phyloP scores from a whole-genome alignment of 1,284 basidiomycete genomes.

The Ustilago esculenta region DNA sequence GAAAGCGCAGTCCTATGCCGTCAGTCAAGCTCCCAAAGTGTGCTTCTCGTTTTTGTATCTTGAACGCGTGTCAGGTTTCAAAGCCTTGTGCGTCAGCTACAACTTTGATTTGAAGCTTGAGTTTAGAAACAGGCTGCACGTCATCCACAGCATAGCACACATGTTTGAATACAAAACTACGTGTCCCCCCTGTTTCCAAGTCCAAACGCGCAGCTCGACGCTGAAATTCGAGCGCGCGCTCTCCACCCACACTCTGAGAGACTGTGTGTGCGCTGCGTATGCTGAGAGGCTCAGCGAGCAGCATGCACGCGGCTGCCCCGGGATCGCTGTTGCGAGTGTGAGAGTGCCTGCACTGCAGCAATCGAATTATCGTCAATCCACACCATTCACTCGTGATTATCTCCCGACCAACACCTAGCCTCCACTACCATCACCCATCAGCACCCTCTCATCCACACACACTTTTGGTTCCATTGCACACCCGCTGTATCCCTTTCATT shows the following conservation, averaged over 20 bases:
- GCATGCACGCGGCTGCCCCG: slow-evolving; percentile 14
- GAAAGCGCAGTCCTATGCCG: no score
- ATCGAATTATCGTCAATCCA: background rate
- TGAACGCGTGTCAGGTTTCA: no score
- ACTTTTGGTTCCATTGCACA: background rate
- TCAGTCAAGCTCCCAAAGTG: no score
- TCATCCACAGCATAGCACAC: background rate
- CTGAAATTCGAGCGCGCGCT: background rate
- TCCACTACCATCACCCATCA: slow-evolving; percentile 21
- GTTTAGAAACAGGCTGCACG: background rate
- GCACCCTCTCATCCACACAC: no score
- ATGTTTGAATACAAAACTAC: background rate
- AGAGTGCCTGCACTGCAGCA: no score
- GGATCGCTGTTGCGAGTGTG: no score
- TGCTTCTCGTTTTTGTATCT: no score
- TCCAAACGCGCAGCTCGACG: background rate
- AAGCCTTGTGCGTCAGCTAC: no score
- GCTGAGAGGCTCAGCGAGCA: background rate
- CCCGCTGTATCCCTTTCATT: background rate
- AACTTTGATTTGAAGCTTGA: no score
- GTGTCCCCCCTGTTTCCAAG: background rate
- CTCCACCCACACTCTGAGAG: background rate
- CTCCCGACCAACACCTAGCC: background rate
- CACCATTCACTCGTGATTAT: no score
- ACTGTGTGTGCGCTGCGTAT: slow-evolving; percentile 1